phyloP scores from a whole-genome alignment of 768 basidiomycete genomes.

The Mycena albidolilacea region DNA sequence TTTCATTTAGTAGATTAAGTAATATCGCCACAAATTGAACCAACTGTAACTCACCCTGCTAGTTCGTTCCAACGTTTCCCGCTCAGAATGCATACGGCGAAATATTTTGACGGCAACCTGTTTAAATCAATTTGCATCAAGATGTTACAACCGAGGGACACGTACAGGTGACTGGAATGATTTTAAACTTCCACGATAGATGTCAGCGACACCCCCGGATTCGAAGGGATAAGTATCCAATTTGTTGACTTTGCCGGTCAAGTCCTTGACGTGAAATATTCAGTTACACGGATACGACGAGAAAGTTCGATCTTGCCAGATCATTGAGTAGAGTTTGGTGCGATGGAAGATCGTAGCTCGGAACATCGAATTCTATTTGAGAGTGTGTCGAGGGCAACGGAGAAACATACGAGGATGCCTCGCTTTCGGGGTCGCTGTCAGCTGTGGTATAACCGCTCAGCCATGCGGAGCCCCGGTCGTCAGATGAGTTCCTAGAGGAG shows the following conservation, averaged over 20 bases:
- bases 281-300: background rate
- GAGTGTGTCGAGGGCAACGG: background rate
- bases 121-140: background rate
- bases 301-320: background rate
- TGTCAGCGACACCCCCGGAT: background rate
- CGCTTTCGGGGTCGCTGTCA: too few relatives aligned
- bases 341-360: background rate
- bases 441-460: too few relatives aligned
- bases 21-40: background rate
- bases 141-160: background rate
- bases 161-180: background rate
- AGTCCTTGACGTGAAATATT: background rate
- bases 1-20: too few relatives aligned
- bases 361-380: background rate
- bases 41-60: background rate
- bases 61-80: background rate
- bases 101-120: background rate
- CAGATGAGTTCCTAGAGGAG: conserved; percentile 15
- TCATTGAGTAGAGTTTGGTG: background rate
- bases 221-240: background rate
- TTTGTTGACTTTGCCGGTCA: background rate
- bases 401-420: too few relatives aligned
- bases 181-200: background rate
- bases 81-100: background rate
- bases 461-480: background rate